A percentile compares a stretch with the other conserved stretches of the same genome.
phyloP scores from a whole-genome alignment of 257 asterid species.

The Thymus quinquecostatus region DNA sequence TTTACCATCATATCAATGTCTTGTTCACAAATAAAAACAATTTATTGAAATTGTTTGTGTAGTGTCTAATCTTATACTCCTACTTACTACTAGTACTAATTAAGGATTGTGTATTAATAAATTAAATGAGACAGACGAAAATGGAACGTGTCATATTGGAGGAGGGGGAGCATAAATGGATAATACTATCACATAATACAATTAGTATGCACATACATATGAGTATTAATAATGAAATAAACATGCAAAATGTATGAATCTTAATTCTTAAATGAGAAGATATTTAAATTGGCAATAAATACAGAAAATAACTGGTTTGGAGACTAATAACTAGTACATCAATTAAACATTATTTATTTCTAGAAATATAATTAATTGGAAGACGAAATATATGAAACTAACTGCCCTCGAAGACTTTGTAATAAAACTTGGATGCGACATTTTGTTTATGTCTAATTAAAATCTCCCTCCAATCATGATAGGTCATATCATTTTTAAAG shows the following conservation, averaged over 20 bases:
- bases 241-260: background rate
- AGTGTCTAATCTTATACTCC: no score
- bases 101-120: no score
- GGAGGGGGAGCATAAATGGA: no score
- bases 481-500: background rate
- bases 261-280: background rate
- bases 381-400: conserved; percentile 1
- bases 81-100: no score
- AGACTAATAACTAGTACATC: background rate
- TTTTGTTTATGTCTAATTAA: background rate
- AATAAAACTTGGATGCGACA: conserved; percentile 26
- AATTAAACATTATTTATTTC: background rate
- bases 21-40: background rate
- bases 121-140: no score
- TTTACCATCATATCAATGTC: background rate
- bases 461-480: background rate
- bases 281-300: background rate
- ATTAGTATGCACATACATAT: no score
- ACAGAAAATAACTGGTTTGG: background rate
- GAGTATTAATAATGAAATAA: no score
- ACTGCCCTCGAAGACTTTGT: conserved; percentile 25
- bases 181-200: no score
- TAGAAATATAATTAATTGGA: conserved; percentile 9
- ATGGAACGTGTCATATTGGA: no score
- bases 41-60: no score